Evolutionary conservation across 129 eudicot genomes (phyloP).

Genomic region (Centella asiatica): DNA sequence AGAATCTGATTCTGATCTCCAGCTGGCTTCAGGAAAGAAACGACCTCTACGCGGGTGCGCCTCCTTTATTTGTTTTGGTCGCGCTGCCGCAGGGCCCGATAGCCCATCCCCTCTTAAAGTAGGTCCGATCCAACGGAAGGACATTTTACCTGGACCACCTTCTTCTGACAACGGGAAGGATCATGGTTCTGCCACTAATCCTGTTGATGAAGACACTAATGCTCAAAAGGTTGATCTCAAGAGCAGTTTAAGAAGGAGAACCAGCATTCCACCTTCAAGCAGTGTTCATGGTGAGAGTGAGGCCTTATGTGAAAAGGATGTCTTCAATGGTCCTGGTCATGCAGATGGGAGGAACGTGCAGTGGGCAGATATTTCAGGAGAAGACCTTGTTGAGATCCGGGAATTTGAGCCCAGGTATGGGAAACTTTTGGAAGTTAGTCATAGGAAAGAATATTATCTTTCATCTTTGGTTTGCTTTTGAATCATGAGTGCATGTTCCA

Average conservation of each 20-base stretch:
- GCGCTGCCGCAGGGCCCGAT: conserved; percentile 53
- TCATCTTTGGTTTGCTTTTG: neutral
- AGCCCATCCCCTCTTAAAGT: conserved; percentile 57
- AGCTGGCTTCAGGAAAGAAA: conserved; percentile 75
- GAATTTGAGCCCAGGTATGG: conserved; percentile 85
- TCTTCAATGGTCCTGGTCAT: conserved; percentile 21
- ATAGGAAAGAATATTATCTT: neutral
- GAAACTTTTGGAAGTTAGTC: neutral
- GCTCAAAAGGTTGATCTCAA: conserved; percentile 26
- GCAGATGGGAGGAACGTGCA: conserved; percentile 52
- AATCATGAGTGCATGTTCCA: too few species aligned
- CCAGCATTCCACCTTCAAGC: conserved; percentile 12
- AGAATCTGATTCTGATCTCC: conserved; percentile 49
- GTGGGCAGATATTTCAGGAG: conserved; percentile 81
- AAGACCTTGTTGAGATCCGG: conserved; percentile 69
- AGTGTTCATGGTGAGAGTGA: conserved; percentile 20
- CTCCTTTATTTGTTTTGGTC: conserved; percentile 71
- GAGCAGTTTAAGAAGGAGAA: conserved; percentile 62
- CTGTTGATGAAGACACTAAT: conserved; percentile 30
- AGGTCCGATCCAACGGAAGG: conserved; percentile 50
- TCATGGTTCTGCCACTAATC: conserved; percentile 8
- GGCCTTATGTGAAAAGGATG: conserved; percentile 11
- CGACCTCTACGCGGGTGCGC: conserved; percentile 63
- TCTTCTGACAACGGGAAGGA: conserved; percentile 33
- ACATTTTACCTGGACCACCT: conserved; percentile 22